Conservation (phyloP, 2,329 filamentous ascomycete genomes). For the Beauveria sp. region DNA sequence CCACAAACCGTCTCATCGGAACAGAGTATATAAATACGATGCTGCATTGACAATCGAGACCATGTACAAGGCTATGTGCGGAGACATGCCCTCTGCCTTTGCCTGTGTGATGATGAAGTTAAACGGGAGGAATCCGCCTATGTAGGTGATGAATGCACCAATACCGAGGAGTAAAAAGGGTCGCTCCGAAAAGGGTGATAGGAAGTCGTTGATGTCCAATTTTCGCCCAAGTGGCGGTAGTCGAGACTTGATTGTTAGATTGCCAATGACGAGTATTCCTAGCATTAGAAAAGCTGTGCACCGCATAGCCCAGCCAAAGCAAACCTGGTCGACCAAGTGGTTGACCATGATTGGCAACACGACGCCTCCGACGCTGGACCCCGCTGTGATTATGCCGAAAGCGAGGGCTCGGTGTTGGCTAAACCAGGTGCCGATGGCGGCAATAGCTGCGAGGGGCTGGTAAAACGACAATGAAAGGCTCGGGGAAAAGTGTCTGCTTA, state of each 20-base stretch:
- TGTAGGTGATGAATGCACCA: not conserved
- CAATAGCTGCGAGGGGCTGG: constrained; percentile 23
- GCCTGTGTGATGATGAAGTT: constrained; percentile 7
- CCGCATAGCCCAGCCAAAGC: constrained; percentile 43
- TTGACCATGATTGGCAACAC: constrained; percentile 31
- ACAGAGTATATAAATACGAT: not conserved
- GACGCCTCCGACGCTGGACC: constrained; percentile 46
- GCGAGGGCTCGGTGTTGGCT: constrained; percentile 44
- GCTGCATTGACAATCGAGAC: constrained; percentile 2
- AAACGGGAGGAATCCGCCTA: constrained; percentile 16
- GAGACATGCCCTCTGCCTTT: not conserved
- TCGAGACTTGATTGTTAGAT: constrained; percentile 28
- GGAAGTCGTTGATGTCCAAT: constrained; percentile 32
- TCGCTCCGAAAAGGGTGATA: constrained; percentile 32
- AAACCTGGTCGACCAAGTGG: constrained; percentile 17
- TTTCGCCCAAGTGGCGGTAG: constrained; percentile 32
- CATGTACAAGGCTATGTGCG: not conserved
- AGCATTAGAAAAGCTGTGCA: constrained; percentile 51
- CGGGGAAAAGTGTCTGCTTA: not conserved
- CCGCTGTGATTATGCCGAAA: constrained; percentile 50
- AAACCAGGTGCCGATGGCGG: constrained; percentile 54
- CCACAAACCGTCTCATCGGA: not conserved
- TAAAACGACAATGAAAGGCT: too few species aligned
- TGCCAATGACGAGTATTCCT: constrained; percentile 24
- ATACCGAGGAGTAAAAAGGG: constrained; percentile 31